These are phyloP conservation scores for Gamarada debralockiae DNA, from an alignment of 495 filamentous ascomycete genomes.

Conservation along the genomic window DNA sequence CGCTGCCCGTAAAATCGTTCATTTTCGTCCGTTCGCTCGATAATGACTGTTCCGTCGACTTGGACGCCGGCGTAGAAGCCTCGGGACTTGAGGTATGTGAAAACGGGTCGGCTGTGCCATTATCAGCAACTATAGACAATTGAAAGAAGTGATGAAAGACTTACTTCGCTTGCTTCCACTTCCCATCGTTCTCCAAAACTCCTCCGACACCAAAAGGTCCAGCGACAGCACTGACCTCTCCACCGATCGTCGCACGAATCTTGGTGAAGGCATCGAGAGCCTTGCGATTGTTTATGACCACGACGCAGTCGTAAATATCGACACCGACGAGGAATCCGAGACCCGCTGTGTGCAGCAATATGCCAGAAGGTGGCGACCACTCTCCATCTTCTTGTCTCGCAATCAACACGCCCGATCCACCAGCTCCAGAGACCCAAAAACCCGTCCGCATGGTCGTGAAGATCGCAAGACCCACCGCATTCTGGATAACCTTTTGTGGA, in stretches of 20 bases:
- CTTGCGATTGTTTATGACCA: conserved; percentile 81
- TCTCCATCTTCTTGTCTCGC: conserved; percentile 75
- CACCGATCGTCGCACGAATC: conserved; percentile 71
- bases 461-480: conserved; percentile 82
- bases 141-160: background rate
- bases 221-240: conserved; percentile 70
- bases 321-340: conserved; percentile 87
- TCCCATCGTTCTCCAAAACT: conserved; percentile 64
- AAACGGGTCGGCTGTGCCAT: conserved; percentile 55
- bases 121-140: background rate
- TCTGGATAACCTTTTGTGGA: conserved; percentile 72
- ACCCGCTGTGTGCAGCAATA: conserved; percentile 81
- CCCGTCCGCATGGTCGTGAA: conserved; percentile 94
- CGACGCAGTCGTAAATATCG: conserved; percentile 89
- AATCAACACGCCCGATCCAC: conserved; percentile 77
- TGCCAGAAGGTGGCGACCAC: conserved; percentile 86
- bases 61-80: conserved; percentile 81
- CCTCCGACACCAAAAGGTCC: conserved; percentile 77
- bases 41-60: conserved; percentile 78
- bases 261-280: conserved; percentile 79
- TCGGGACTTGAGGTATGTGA: conserved; percentile 84
- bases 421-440: conserved; percentile 85
- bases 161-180: conserved; percentile 33
- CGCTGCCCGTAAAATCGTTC: conserved; percentile 77
- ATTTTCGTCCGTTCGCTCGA: conserved; percentile 85